Conservation (phyloP, 139 green algal genomes). For the Closterium sp. region DNA sequence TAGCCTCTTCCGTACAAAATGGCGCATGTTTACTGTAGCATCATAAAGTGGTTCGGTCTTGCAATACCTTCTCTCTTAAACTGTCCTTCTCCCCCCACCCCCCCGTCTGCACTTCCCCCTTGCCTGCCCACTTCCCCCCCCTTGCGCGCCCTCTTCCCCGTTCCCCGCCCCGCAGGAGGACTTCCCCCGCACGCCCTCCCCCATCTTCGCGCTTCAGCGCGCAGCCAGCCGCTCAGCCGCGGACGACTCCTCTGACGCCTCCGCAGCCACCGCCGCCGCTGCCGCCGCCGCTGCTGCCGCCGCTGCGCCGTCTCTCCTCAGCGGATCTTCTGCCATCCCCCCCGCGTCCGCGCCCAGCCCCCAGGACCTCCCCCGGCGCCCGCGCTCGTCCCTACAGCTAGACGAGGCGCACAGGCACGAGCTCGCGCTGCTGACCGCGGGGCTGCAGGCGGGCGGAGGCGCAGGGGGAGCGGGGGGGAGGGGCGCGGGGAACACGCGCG, state of each 20-base stretch:
- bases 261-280: not conserved
- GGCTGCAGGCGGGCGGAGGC: not conserved
- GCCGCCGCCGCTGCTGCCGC: not conserved
- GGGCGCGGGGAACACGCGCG: not conserved
- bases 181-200: conserved; percentile 52
- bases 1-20: not conserved
- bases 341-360: no score
- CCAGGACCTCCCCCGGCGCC: not conserved
- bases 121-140: not conserved
- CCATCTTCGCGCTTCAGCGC: conserved; percentile 46
- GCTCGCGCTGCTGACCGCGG: not conserved
- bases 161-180: conserved; percentile 39
- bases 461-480: not conserved
- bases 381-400: not conserved
- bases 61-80: not conserved
- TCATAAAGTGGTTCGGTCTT: conserved; percentile 7
- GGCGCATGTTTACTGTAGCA: not conserved
- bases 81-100: no score
- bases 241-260: not conserved
- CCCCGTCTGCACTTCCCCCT: no score
- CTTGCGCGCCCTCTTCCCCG: conserved; percentile 13
- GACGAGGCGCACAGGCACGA: not conserved
- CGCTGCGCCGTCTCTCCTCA: not conserved
- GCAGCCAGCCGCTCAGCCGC: conserved; percentile 3
- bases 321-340: not conserved